A percentile compares a stretch with the other conserved stretches of the same genome.
These are phyloP conservation scores for Parasarocladium wereldwijsianum DNA, from an alignment of 2,329 filamentous ascomycete genomes.

Conservation along the genomic window DNA sequence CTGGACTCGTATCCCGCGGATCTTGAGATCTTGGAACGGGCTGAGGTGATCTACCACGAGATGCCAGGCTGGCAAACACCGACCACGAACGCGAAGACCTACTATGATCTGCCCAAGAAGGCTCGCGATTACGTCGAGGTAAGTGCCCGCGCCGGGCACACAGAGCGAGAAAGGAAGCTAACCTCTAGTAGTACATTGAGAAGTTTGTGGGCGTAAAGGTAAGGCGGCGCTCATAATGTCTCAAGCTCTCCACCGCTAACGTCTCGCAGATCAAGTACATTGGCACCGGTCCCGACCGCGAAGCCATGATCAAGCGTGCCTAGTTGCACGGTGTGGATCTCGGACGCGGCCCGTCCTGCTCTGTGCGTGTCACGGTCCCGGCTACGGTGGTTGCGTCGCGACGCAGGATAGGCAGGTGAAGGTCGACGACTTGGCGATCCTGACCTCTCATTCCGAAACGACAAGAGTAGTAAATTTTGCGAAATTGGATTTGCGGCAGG, in stretches of 20 bases:
- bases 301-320: constrained; percentile 41
- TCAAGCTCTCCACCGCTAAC: constrained; percentile 8
- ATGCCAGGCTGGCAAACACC: constrained; percentile 54
- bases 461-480: no score
- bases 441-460: no score
- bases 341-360: no score
- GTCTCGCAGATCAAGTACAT: constrained; percentile 38
- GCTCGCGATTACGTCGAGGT: constrained; percentile 50
- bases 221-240: constrained; percentile 7
- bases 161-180: constrained; percentile 7
- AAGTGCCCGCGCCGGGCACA: constrained; percentile 6
- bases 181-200: constrained; percentile 38
- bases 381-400: no score
- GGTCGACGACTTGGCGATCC: no score
- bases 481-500: no score
- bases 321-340: not conserved
- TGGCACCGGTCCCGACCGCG: constrained; percentile 49
- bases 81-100: constrained; percentile 45
- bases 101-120: constrained; percentile 46
- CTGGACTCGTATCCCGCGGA: constrained; percentile 52
- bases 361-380: no score
- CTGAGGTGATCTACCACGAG: constrained; percentile 53
- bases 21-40: constrained; percentile 37
- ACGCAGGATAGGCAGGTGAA: no score
- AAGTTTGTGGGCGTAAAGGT: constrained; percentile 44